Evolutionary conservation across 2,329 filamentous ascomycete species (phyloP).

Genomic region (Calonectria montana): DNA sequence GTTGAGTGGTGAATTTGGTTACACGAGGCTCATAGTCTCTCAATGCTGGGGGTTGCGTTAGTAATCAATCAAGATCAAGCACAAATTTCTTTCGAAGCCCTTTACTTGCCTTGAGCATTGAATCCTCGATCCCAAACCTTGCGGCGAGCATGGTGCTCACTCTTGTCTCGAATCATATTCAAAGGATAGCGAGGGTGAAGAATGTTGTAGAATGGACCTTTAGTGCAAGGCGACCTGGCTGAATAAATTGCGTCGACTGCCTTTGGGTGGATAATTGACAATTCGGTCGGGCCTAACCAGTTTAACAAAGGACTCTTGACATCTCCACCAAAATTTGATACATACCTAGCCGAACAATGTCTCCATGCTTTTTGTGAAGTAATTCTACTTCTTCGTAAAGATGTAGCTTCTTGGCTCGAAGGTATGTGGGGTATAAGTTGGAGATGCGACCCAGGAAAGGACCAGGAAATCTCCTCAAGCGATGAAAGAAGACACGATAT

Average conservation of each 20-base stretch:
- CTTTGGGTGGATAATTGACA: slow-evolving; percentile 19
- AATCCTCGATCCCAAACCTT: slow-evolving; percentile 28
- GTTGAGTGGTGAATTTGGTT: slow-evolving; percentile 32
- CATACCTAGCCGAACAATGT: slow-evolving; percentile 26
- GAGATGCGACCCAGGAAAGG: slow-evolving; percentile 42
- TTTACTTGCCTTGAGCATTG: slow-evolving; percentile 14
- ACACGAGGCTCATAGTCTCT: slow-evolving; percentile 45
- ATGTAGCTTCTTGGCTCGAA: slow-evolving; percentile 34
- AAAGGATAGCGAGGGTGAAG: slow-evolving; percentile 8
- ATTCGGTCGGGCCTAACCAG: slow-evolving; percentile 18
- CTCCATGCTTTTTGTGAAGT: slow-evolving; percentile 24
- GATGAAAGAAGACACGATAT: slow-evolving; percentile 35
- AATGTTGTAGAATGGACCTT: slow-evolving; percentile 29
- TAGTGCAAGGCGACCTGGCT: slow-evolving; percentile 17
- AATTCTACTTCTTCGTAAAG: slow-evolving; percentile 41
- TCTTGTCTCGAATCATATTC: slow-evolving; percentile 16
- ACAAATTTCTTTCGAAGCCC: not conserved
- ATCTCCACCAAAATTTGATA: not conserved
- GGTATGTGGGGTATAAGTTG: slow-evolving; percentile 38
- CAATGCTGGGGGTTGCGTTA: not conserved
- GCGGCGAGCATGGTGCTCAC: slow-evolving; percentile 19
- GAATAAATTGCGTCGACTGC: slow-evolving; percentile 20
- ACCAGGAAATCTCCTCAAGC: slow-evolving; percentile 42
- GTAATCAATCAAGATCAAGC: too few relatives aligned
- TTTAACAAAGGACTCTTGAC: not conserved